Evolutionary conservation across 1,139 yeast species (phyloP), one percentile per base, ranked within the genome.

Genomic region (Debaryomyces psychrophilus): DNA sequence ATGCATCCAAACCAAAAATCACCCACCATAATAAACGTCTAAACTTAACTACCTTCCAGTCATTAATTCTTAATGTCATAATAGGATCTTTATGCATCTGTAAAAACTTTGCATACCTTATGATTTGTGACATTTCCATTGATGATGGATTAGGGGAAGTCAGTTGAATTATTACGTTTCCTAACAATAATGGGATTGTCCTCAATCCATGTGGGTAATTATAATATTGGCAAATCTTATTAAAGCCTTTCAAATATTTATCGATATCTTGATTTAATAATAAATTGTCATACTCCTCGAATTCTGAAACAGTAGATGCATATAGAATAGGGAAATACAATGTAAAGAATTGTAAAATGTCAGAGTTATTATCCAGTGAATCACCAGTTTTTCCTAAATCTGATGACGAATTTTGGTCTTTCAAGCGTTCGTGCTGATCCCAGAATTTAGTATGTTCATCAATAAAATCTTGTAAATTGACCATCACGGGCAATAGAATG

Each of bases 21-120:
- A 81, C 82, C 86, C 87, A 83, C 87, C 87, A 83, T 14, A 83
- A 59, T 45, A 81, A 58, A 55, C 87, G 68, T 58, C 85, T 69
- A 43, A 76, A 69, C 48, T 79, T 81, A 4, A 82, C 72, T 9
- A 75, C 69, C 45, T 71, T 73, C 58, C 72, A 65, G 51, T 80
- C 79, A 11, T 71, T 65, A 25, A 81, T 72, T 22, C 77, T 69
- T 46, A 81, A 75, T 38, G 77, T 72, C 1, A 71, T 59, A 3
- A 76, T 69, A 0, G 88, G 88, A 54, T 82, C 88, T 56, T 82
- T 75, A 54, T 82, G 82, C 43, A 82, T 62, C 45, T 79, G 81
- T 27, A 81, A 64, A 43, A 77, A 68, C 56, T 81, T 82, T 1
- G 85, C 83, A 52, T 80, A 77, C 41, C 85, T 58, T 2, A 79